Evolutionary conservation across 2,329 filamentous ascomycete genomes (phyloP).

Genomic region (Apiospora phragmitis): DNA sequence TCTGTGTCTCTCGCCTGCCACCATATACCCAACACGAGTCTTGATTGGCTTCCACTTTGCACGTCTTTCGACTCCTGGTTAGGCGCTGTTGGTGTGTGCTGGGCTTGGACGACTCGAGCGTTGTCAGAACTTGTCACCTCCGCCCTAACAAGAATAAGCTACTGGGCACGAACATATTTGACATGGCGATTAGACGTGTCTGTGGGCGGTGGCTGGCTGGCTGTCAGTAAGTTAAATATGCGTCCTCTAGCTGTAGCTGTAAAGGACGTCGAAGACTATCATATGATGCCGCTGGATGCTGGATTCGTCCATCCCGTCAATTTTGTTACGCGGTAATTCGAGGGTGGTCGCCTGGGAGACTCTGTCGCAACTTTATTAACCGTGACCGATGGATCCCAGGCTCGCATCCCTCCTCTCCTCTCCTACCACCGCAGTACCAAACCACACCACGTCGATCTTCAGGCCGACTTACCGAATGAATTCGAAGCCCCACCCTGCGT

Average conservation of each 20-base stretch:
- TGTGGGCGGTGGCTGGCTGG: background rate
- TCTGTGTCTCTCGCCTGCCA: background rate
- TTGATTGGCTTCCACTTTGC: background rate
- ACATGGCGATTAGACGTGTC: background rate
- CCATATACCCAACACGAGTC: background rate
- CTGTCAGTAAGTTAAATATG: background rate
- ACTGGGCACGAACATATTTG: background rate
- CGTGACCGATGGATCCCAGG: background rate
- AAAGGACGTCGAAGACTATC: background rate
- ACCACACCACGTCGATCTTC: background rate
- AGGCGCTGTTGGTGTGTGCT: conserved; percentile 6
- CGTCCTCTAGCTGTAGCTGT: background rate
- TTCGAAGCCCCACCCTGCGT: background rate
- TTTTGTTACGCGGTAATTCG: background rate
- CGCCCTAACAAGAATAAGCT: background rate
- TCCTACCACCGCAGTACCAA: background rate
- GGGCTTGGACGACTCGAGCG: background rate
- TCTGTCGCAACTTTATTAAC: conserved; percentile 1
- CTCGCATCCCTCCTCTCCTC: background rate
- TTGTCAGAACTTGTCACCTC: background rate
- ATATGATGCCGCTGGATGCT: background rate
- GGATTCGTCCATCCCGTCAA: background rate
- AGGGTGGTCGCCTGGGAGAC: background rate
- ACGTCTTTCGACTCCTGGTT: background rate
- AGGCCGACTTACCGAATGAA: conserved; percentile 4